Evolutionary conservation across 2,329 filamentous ascomycete species (phyloP), one percentile per base, ranked within the genome.

Genomic region (Whalleya microplaca): DNA sequence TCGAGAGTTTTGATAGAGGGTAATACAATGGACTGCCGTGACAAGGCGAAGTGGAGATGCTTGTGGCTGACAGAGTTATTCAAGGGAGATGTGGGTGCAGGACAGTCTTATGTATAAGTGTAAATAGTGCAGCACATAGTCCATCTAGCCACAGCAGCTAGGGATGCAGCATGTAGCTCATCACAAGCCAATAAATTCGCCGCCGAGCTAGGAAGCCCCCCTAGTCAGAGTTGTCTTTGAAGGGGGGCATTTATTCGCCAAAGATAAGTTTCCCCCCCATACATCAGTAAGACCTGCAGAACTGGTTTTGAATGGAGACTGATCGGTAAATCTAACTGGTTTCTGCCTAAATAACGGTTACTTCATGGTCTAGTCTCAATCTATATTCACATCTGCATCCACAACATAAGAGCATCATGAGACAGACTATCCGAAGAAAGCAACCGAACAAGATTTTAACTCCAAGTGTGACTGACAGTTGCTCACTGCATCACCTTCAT

Each of bases 161-260:
- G n/a, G n/a, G n/a, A n/a, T 56, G 58, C 60, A 59, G 19, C 58
- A 57, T 55, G 52, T 49, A 53, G 44, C 55, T 56, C 48, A 43
- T 61, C 60, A 58, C 60, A 56, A 58, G 60, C 58, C 60, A 63
- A 61, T 58, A 48, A 53, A 40, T 37, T 42, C 44, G 5, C 23
- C 54, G 52, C 55, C 55, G 60, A 53, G 60, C 55, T 56, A 40
- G 32, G 14, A 40, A 48, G 47, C 45, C 45, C 52, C 54, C 47
- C 42, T 48, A 45, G 44, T 41, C 49, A 48, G 51, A 44, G 29
- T 45, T 44, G 49, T 45, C 51, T 52, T n/a, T 44, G 27, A 37
- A 48, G 43, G 21, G 29, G 45, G 32, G 53, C 55, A 53, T 32
- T 63, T 55, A 63, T 63, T 61, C 50, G 60, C 40, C 58, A 54